A percentile compares a stretch with the other conserved stretches of the same genome.
Evolutionary conservation across 768 basidiomycete species (phyloP).

Genomic region (Tricholoma matsutake): DNA sequence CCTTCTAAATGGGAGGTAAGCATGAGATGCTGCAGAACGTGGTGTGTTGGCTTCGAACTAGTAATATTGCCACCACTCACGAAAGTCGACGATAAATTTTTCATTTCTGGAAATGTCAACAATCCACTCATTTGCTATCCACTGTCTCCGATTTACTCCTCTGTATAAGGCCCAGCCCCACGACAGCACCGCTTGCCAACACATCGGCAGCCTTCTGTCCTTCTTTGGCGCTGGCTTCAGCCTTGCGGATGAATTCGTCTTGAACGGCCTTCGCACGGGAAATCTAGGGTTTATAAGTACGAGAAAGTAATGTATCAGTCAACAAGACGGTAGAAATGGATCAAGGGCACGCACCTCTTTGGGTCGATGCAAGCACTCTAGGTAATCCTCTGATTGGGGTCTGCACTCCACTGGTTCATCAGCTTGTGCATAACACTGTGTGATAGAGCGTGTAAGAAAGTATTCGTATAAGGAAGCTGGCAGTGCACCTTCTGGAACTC

Average conservation of each 20-base stretch:
- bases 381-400: slow-evolving; percentile 75
- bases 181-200: slow-evolving; percentile 69
- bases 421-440: slow-evolving; percentile 81
- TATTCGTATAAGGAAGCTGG: slow-evolving; percentile 2
- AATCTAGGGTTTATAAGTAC: slow-evolving; percentile 33
- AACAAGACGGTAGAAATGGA: background rate
- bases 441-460: slow-evolving; percentile 2
- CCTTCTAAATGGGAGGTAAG: background rate
- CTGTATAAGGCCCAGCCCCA: slow-evolving; percentile 73
- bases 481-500: slow-evolving; percentile 69
- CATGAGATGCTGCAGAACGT: background rate
- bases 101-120: background rate
- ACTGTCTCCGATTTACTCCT: slow-evolving; percentile 35
- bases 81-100: background rate
- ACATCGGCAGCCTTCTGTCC: slow-evolving; percentile 70
- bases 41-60: background rate
- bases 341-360: slow-evolving; percentile 65
- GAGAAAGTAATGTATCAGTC: background rate
- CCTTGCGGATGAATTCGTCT: slow-evolving; percentile 66
- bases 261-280: slow-evolving; percentile 63
- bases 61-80: background rate
- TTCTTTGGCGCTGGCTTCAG: slow-evolving; percentile 61
- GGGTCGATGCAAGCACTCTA: slow-evolving; percentile 86
- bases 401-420: slow-evolving; percentile 74
- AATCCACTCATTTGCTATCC: slow-evolving; percentile 9